Evolutionary conservation across 2,329 filamentous ascomycete species (phyloP).

Genomic region (Aspergillus alliaceus): DNA sequence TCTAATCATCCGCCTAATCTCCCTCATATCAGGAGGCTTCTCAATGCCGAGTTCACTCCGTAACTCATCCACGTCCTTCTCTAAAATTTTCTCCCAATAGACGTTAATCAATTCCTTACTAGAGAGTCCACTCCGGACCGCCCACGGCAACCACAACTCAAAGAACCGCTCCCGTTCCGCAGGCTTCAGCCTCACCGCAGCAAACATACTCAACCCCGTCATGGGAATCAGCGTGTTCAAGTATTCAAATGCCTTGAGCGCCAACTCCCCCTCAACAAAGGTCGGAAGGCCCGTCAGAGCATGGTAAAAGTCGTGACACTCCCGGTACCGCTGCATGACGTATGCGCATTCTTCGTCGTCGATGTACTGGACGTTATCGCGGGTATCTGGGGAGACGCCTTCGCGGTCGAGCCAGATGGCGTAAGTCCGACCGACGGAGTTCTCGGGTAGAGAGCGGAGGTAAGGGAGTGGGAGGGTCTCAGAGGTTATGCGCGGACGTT

Average conservation of each 20-base stretch:
- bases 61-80: constrained; percentile 76
- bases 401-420: constrained; percentile 90
- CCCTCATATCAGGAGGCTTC: constrained; percentile 80
- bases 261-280: constrained; percentile 92
- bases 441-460: constrained; percentile 70
- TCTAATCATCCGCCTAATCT: constrained; percentile 69
- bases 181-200: constrained; percentile 63
- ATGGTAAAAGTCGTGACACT: constrained; percentile 98
- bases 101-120: constrained; percentile 87
- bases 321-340: constrained; percentile 96
- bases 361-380: constrained; percentile 79
- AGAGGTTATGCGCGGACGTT: constrained; percentile 84
- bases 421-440: constrained; percentile 79
- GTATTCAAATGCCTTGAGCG: constrained; percentile 97
- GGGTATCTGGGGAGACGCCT: constrained; percentile 88
- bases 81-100: constrained; percentile 94
- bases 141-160: constrained; percentile 75
- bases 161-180: constrained; percentile 67
- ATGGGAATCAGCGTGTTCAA: constrained; percentile 92
- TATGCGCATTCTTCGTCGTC: constrained; percentile 96
- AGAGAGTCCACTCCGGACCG: constrained; percentile 74
- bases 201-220: constrained; percentile 83
- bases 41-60: constrained; percentile 78
- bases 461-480: constrained; percentile 64
- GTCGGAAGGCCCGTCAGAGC: constrained; percentile 87